Percentiles rank a stretch among this genome's conserved stretches.
Evolutionary conservation across 23 red algal genomes (phyloP).

Genomic region (Gracilariopsis chorda): DNA sequence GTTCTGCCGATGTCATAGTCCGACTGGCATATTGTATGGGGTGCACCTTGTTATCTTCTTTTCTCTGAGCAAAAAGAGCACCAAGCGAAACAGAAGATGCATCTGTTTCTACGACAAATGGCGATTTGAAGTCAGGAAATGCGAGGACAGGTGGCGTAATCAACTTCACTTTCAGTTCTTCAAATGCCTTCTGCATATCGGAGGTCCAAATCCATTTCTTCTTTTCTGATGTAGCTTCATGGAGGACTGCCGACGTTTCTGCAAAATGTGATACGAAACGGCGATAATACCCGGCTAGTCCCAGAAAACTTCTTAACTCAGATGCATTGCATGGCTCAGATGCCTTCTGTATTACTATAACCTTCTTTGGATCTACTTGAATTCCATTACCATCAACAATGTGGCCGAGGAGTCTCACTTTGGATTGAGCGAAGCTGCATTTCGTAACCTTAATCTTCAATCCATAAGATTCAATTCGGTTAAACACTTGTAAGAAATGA

Average conservation of each 20-base stretch:
- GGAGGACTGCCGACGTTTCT: neutral
- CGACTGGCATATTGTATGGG: neutral
- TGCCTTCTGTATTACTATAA: neutral
- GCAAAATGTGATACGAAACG: neutral
- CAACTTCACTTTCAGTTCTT: neutral
- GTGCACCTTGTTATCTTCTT: neutral
- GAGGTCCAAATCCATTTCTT: neutral
- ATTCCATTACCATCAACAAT: neutral
- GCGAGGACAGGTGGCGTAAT: neutral
- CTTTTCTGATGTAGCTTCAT: neutral
- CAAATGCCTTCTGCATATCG: neutral
- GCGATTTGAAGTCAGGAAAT: neutral
- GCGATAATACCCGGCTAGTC: neutral
- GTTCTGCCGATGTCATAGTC: slow-evolving; percentile 16
- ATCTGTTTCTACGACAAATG: neutral
- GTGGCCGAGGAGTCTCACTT: neutral
- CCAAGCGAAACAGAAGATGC: neutral
- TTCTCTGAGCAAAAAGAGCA: neutral
- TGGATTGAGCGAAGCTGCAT: neutral
- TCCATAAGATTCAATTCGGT: neutral
- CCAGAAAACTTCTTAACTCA: neutral
- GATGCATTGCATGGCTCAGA: neutral
- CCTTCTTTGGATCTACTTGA: neutral
- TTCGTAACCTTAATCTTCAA: neutral
- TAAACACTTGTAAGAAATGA: neutral